Evolutionary conservation across 352 stramenopile species (phyloP), one percentile per base, ranked within the genome.

Genomic region (Phytophthora sp.): DNA sequence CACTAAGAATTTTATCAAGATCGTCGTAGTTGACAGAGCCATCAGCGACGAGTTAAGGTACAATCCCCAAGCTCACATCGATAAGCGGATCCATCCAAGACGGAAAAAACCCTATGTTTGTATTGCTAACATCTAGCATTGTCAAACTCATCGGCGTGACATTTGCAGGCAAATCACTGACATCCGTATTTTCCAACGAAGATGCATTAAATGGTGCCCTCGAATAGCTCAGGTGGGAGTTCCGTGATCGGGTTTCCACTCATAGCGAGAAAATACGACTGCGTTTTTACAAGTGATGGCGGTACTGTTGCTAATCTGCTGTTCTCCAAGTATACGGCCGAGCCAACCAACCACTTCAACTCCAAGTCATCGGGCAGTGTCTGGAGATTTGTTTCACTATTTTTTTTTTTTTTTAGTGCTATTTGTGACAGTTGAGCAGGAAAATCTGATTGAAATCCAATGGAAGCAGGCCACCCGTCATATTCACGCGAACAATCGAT

Each of bases 301-400:
- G 57, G 39, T 0, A 80, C 45, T 13, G 11, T 44, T 2, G 12
- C 18, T 18, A 80, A 31, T 11, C 46, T 2, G 17, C 67, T 58
- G 17, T 64, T 50, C n/a, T 79, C 71, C 4, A 74, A 41, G 10
- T 65, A 23, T 6, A 74, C 20, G 9, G 23, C 15, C 9, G 52
- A 44, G 8, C 44, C 57, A 5, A 20, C 1, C 0, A 62, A 51
- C 68, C 73, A 88, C 27, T 61, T 70, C 13, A 52, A 23, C 27
- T 75, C 46, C 1, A 86, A 39, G 38, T 77, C 51, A 15, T 66
- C 57, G 2, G 74, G 71, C 2, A 84, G 9, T 5, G 35, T 23
- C 0, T 42, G 49, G 1, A 81, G 56, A 27, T 82, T 86, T 1
- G 74, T 73, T 1, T 59, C 49, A 3, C 52, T 69, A 28, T 84